phyloP scores from a whole-genome alignment of 164 flowering plant species.

The Magnolia officinalis region DNA sequence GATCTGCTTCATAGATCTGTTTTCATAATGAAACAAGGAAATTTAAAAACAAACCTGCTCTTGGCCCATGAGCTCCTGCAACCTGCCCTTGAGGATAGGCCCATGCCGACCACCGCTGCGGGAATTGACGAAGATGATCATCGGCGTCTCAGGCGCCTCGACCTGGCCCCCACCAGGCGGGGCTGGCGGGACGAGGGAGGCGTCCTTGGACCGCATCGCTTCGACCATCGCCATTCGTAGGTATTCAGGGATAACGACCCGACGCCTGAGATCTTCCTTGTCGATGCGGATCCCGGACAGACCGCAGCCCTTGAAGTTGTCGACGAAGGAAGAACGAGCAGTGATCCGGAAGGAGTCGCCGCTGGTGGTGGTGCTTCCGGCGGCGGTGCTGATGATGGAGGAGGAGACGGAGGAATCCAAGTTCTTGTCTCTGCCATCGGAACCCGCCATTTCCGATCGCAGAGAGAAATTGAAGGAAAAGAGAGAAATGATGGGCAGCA shows the following conservation, averaged over 20 bases:
- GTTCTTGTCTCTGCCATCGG: not conserved
- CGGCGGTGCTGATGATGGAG: not conserved
- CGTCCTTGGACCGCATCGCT: slow-evolving; percentile 43
- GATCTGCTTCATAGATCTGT: too few species aligned
- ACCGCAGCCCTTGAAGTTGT: slow-evolving; percentile 59
- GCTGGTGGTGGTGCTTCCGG: not conserved
- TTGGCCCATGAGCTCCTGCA: slow-evolving; percentile 64
- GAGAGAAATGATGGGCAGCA: not conserved
- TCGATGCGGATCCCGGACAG: slow-evolving; percentile 50
- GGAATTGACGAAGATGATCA: slow-evolving; percentile 82
- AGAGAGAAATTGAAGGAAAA: not conserved
- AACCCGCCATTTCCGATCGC: slow-evolving; percentile 4
- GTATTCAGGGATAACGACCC: slow-evolving; percentile 55
- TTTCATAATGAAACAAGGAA: not conserved
- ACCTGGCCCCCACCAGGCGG: not conserved
- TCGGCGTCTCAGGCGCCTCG: slow-evolving; percentile 45
- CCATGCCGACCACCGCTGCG: slow-evolving; percentile 92
- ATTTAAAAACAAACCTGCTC: slow-evolving; percentile 66
- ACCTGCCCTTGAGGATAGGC: slow-evolving; percentile 56
- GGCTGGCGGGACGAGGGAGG: slow-evolving; percentile 9
- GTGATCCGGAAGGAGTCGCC: slow-evolving; percentile 14
- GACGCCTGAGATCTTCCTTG: slow-evolving; percentile 48
- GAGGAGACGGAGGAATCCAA: slow-evolving; percentile 14
- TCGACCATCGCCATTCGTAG: slow-evolving; percentile 57
- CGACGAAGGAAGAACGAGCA: slow-evolving; percentile 58